Percentiles rank a stretch among this genome's conserved stretches.
These are phyloP conservation scores for Leishmania mexicana DNA, from an alignment of 208 protist species.

Conservation along the genomic window DNA sequence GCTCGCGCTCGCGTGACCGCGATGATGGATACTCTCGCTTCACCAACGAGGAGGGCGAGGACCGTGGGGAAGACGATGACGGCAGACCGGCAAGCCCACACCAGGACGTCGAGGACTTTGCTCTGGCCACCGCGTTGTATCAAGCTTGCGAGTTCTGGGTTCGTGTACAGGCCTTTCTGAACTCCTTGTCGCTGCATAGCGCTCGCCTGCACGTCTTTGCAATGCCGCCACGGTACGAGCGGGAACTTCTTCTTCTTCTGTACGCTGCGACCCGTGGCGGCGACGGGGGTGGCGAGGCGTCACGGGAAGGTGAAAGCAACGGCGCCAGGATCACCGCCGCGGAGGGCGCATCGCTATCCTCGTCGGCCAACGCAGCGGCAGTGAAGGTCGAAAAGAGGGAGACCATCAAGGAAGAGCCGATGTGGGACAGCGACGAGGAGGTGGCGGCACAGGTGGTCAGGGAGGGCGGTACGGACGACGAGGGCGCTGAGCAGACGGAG, in stretches of 20 bases:
- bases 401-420: constrained; percentile 29
- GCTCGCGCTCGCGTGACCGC: background rate
- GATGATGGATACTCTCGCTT: constrained; percentile 12
- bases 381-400: constrained; percentile 1
- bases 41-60: background rate
- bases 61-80: background rate
- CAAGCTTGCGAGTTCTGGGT: constrained; percentile 71
- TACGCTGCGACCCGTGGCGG: constrained; percentile 34
- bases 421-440: constrained; percentile 16
- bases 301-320: background rate
- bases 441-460: background rate
- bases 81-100: background rate
- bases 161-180: constrained; percentile 65
- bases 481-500: background rate
- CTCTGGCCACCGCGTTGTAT: constrained; percentile 45
- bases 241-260: constrained; percentile 67
- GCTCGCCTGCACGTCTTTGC: constrained; percentile 59
- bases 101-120: constrained; percentile 17
- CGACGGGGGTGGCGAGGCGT: background rate
- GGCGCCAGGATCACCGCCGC: background rate
- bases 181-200: constrained; percentile 62
- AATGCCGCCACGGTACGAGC: constrained; percentile 74
- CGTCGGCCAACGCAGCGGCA: background rate
- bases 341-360: background rate
- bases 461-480: constrained; percentile 10